These are phyloP conservation scores for Cinnamomum micranthum DNA, from an alignment of 164 flowering plant species.

Conservation along the genomic window DNA sequence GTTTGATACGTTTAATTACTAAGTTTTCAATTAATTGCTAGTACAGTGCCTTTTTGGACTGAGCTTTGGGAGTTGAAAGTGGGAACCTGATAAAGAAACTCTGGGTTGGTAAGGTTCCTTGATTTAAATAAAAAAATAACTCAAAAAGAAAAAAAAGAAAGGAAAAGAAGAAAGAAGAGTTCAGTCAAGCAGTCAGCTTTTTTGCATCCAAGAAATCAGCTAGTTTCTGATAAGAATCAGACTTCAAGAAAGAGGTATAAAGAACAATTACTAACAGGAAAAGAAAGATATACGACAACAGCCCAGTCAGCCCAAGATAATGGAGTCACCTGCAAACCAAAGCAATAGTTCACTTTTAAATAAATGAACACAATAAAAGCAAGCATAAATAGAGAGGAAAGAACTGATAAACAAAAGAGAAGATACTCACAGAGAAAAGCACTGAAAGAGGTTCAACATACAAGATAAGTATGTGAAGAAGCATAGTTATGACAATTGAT, in stretches of 20 bases:
- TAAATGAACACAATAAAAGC: not conserved
- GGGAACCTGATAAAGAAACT: too few species aligned
- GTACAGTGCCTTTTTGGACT: too few species aligned
- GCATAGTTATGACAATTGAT: conserved; percentile 83
- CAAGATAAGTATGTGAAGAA: conserved; percentile 80
- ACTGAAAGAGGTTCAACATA: conserved; percentile 78
- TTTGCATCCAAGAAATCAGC: not conserved
- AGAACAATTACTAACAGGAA: conserved; percentile 59
- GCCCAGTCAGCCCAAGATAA: conserved; percentile 89
- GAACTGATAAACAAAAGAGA: conserved; percentile 6
- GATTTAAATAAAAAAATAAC: too few species aligned
- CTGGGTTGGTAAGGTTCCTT: too few species aligned
- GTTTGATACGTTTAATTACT: too few species aligned
- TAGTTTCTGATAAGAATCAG: not conserved
- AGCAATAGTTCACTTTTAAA: not conserved
- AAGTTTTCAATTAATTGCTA: too few species aligned
- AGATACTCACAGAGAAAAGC: conserved; percentile 91
- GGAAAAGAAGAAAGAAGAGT: not conserved
- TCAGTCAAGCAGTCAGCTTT: not conserved
- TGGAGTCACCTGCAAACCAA: conserved; percentile 74
- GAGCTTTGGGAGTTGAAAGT: too few species aligned
- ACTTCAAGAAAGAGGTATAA: not conserved
- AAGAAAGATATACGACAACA: conserved; percentile 79
- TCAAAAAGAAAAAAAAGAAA: too few species aligned
- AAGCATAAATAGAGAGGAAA: not conserved